phyloP scores from a whole-genome alignment of 2,329 filamentous ascomycete species.

The Talaromyces sp. region DNA sequence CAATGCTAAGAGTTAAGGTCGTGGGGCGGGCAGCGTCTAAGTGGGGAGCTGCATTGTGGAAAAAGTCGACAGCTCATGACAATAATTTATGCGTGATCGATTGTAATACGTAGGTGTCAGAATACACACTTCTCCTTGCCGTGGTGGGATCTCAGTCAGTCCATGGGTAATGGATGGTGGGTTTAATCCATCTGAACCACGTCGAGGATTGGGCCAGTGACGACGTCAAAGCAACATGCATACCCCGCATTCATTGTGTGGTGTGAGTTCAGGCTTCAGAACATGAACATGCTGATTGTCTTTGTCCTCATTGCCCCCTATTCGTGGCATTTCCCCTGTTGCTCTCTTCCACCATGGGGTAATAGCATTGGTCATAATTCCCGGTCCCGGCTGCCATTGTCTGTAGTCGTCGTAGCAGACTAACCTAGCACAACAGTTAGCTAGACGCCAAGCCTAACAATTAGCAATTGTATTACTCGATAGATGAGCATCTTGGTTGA shows the following conservation, averaged over 20 bases:
- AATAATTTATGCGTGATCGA: slow-evolving; percentile 6
- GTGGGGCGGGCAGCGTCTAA: slow-evolving; percentile 9
- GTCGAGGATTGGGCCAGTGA: background rate
- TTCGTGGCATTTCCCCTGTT: background rate
- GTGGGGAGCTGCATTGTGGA: slow-evolving; percentile 8
- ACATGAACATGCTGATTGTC: background rate
- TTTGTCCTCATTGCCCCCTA: background rate
- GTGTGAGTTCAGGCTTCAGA: background rate
- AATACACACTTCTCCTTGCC: background rate
- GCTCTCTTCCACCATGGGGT: background rate
- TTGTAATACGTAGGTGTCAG: background rate
- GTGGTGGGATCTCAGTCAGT: background rate
- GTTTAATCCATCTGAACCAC: background rate
- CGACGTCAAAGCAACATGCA: slow-evolving; percentile 10
- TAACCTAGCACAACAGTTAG: too few species aligned
- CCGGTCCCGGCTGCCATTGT: slow-evolving; percentile 4
- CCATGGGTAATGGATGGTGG: background rate
- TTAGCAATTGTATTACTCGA: slow-evolving; percentile 13
- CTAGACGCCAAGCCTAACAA: background rate
- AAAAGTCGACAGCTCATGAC: background rate
- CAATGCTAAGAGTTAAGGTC: slow-evolving; percentile 5
- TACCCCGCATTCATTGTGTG: slow-evolving; percentile 14
- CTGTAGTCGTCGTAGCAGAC: background rate
- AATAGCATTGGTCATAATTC: slow-evolving; percentile 1
- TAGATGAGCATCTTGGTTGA: background rate